These are phyloP conservation scores for Ophiognomonia clavigignenti-juglandacearum DNA, from an alignment of 2,329 filamentous ascomycete genomes.

Conservation along the genomic window DNA sequence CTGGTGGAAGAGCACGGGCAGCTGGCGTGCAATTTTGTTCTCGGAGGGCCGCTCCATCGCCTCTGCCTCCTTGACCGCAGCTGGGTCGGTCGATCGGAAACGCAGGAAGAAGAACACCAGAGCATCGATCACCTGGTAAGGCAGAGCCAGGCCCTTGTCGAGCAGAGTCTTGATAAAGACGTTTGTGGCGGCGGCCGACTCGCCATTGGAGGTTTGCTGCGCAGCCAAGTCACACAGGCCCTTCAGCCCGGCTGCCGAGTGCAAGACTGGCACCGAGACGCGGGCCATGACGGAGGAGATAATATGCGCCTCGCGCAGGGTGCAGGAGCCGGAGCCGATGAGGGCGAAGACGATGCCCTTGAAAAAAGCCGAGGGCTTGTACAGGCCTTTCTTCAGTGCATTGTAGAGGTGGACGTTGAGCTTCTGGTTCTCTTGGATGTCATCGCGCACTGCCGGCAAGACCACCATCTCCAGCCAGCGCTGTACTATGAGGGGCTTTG, in stretches of 20 bases:
- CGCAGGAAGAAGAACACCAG: conserved; percentile 95
- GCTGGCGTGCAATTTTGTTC: conserved; percentile 33
- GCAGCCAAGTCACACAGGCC: conserved; percentile 91
- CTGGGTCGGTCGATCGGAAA: conserved; percentile 68
- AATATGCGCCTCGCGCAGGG: conserved; percentile 86
- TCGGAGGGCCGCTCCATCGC: conserved; percentile 41
- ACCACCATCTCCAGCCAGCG: conserved; percentile 83
- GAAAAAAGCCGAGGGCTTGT: conserved; percentile 95
- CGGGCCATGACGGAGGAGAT: conserved; percentile 80
- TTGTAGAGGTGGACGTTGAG: conserved; percentile 95
- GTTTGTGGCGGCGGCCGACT: conserved; percentile 88
- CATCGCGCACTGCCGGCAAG: conserved; percentile 83
- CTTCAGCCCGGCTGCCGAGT: conserved; percentile 87
- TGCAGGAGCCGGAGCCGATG: conserved; percentile 80
- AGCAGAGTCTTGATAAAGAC: conserved; percentile 90
- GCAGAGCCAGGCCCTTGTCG: conserved; percentile 95
- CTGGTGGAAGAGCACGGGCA: conserved; percentile 97
- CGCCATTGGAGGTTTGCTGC: conserved; percentile 77
- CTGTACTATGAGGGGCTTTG: conserved; percentile 74
- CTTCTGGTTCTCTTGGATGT: conserved; percentile 92
- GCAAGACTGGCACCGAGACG: conserved; percentile 83
- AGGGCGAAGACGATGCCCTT: conserved; percentile 93
- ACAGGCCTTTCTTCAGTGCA: conserved; percentile 83
- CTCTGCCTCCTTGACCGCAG: conserved; percentile 48
- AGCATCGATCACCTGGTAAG: conserved; percentile 90